Evolutionary conservation across 2,329 filamentous ascomycete genomes (phyloP).

Genomic region (Exophiala alcalophila): DNA sequence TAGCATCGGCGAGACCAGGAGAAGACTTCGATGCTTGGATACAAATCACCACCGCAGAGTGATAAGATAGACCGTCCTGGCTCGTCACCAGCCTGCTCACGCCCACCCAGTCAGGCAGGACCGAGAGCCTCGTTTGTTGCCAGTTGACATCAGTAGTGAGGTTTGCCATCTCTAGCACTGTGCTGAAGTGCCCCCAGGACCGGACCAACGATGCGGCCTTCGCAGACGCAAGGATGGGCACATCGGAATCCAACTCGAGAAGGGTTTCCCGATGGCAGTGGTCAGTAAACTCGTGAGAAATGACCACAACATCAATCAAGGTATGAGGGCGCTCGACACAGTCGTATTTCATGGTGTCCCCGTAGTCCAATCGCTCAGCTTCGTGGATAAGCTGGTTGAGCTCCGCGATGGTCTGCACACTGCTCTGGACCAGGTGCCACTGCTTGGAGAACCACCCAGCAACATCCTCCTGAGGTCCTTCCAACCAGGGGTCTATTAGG

Average conservation of each 20-base stretch:
- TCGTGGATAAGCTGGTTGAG: conserved; percentile 53
- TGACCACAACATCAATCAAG: conserved; percentile 57
- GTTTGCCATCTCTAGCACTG: conserved; percentile 50
- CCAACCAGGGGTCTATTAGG: conserved; percentile 64
- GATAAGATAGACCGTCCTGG: conserved; percentile 58
- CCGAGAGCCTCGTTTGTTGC: conserved; percentile 43
- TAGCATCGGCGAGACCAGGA: conserved; percentile 43
- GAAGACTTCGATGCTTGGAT: conserved; percentile 40
- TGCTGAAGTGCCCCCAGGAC: conserved; percentile 59
- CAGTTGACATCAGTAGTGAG: conserved; percentile 46
- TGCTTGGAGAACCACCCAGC: conserved; percentile 64
- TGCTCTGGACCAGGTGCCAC: conserved; percentile 57
- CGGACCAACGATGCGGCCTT: conserved; percentile 57
- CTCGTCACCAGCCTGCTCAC: conserved; percentile 56
- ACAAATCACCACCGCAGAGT: conserved; percentile 59
- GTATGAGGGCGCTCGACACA: conserved; percentile 22
- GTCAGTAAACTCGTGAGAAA: conserved; percentile 67
- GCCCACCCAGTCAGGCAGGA: conserved; percentile 55
- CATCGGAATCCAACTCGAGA: conserved; percentile 50
- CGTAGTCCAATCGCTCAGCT: conserved; percentile 45
- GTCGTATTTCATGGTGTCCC: conserved; percentile 16
- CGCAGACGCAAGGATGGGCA: conserved; percentile 60
- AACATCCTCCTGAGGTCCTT: conserved; percentile 61
- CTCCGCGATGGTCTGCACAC: conserved; percentile 54
- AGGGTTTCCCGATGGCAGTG: conserved; percentile 64